A percentile compares a stretch with the other conserved stretches of the same genome.
These are phyloP conservation scores for Stephania yunnanensis DNA, from an alignment of 164 flowering plant species.

Conservation along the genomic window DNA sequence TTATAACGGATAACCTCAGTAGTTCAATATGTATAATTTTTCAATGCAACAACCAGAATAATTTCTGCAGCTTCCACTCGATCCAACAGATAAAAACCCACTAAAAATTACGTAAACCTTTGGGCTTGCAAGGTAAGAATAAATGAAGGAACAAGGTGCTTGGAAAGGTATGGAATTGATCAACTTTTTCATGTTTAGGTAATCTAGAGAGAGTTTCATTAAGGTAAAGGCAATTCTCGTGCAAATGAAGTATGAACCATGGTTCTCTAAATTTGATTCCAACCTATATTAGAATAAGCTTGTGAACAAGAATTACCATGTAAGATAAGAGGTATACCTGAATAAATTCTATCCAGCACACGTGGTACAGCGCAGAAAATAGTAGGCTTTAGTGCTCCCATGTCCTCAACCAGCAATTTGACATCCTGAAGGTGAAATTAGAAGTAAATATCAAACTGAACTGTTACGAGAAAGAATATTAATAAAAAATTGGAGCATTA, in stretches of 20 bases:
- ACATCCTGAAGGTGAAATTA: conserved; percentile 59
- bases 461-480: not conserved
- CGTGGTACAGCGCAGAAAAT: conserved; percentile 95
- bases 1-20: not conserved
- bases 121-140: not conserved
- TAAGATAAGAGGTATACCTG: conserved; percentile 38
- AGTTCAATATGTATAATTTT: not conserved
- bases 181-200: not conserved
- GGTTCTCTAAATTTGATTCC: not conserved
- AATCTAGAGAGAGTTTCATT: not conserved
- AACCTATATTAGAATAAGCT: not conserved
- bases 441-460: conserved; percentile 4
- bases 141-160: not conserved
- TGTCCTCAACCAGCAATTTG: conserved; percentile 76
- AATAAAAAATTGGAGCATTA: not conserved
- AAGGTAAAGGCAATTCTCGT: not conserved
- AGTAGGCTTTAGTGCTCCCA: conserved; percentile 86
- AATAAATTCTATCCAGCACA: conserved; percentile 78
- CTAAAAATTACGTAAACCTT: not conserved
- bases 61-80: not conserved
- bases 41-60: not conserved
- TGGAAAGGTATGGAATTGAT: no score
- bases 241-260: not conserved
- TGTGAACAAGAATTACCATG: not conserved
- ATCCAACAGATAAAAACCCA: not conserved